Conservation (phyloP, 495 filamentous ascomycete species). For the Xylaria nigripes region DNA sequence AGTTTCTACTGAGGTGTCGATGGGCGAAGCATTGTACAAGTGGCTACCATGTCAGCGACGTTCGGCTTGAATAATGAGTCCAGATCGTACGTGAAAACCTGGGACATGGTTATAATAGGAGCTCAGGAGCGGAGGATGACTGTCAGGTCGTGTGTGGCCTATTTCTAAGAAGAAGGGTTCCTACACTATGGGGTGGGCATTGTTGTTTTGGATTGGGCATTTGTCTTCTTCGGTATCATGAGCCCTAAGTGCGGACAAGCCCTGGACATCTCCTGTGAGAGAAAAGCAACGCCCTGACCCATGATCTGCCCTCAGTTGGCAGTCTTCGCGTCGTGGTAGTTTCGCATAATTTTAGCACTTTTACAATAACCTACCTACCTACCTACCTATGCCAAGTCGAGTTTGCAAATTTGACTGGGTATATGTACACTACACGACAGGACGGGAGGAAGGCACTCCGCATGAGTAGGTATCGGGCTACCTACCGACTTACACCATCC, state of each 20-base stretch:
- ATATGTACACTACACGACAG: too few species aligned
- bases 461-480: background rate
- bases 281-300: background rate
- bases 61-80: background rate
- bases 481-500: too few species aligned
- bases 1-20: constrained; percentile 69
- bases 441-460: too few species aligned
- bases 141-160: background rate
- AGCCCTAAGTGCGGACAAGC: background rate
- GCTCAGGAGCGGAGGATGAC: background rate
- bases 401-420: too few species aligned
- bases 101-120: background rate
- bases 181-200: background rate
- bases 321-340: background rate
- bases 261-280: background rate
- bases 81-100: background rate
- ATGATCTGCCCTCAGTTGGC: background rate
- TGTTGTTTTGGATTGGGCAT: background rate
- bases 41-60: background rate
- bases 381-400: background rate
- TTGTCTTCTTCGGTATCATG: background rate
- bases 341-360: background rate
- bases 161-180: background rate
- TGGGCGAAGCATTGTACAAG: background rate
- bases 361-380: background rate